phyloP scores from a whole-genome alignment of 1,284 basidiomycete genomes.

The Meripilus lineatus region DNA sequence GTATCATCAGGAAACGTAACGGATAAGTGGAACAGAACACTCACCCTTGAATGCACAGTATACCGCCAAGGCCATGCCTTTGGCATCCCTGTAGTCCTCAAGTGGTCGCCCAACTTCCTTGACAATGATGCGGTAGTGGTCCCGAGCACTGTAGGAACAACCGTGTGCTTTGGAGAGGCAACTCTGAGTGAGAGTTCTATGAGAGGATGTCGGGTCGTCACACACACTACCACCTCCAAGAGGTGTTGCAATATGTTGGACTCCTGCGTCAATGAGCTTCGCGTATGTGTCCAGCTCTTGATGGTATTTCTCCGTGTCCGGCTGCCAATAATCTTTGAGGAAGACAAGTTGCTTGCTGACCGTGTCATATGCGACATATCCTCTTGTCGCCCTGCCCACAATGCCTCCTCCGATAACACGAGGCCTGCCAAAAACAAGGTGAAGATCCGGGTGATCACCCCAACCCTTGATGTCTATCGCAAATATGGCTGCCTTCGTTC shows the following conservation, averaged over 20 bases:
- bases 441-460: background rate
- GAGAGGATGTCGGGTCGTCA: background rate
- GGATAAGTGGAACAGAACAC: background rate
- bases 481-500: background rate
- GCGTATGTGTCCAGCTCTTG: background rate
- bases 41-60: background rate
- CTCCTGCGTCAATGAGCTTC: background rate
- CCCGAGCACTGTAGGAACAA: background rate
- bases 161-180: too few species aligned
- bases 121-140: constrained; percentile 1
- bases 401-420: background rate
- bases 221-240: too few species aligned
- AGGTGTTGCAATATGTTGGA: background rate
- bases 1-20: background rate
- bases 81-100: background rate
- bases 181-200: background rate
- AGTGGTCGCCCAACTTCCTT: constrained; percentile 1
- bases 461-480: background rate
- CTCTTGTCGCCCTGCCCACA: too few species aligned
- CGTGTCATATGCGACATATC: background rate
- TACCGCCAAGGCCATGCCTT: background rate
- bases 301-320: too few species aligned
- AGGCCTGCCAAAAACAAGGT: background rate
- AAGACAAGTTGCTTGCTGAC: background rate
- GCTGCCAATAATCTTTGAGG: background rate